These are phyloP conservation scores for Euphorbia lathyris DNA, from an alignment of 345 rosid species.

Conservation along the genomic window DNA sequence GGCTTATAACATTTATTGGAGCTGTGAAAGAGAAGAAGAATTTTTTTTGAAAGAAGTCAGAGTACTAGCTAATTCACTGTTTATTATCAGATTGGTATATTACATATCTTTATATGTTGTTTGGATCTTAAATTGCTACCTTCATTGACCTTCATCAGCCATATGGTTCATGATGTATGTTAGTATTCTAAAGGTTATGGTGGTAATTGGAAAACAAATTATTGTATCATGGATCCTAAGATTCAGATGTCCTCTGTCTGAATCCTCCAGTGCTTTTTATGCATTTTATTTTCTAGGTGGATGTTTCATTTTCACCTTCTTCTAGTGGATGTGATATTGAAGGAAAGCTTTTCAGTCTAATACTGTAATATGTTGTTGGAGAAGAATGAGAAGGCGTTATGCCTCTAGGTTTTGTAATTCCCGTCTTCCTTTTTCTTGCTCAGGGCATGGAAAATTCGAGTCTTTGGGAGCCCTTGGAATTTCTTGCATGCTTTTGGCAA, in stretches of 20 bases:
- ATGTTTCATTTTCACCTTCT: not conserved
- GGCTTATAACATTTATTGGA: too few species aligned
- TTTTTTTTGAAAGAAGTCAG: not conserved
- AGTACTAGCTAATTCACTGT: not conserved
- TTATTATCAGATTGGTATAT: not conserved
- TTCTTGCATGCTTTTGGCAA: conserved; percentile 87
- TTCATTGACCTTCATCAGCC: not conserved
- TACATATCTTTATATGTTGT: not conserved
- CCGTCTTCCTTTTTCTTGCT: conserved; percentile 8
- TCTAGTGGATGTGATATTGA: not conserved
- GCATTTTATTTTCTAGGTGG: not conserved
- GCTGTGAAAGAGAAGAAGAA: too few species aligned
- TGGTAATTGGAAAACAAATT: not conserved
- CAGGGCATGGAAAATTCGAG: conserved; percentile 95
- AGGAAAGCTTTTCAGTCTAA: not conserved
- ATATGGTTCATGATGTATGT: not conserved
- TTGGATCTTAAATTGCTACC: not conserved
- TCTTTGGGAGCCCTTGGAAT: conserved; percentile 90
- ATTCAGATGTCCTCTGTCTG: not conserved
- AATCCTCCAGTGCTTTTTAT: not conserved
- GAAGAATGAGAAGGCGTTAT: not conserved
- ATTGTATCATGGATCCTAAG: not conserved
- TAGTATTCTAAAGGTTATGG: not conserved
- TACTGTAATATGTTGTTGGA: not conserved
- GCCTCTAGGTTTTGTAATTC: conserved; percentile 14